Conservation (phyloP, 495 filamentous ascomycete genomes). For the Xanthoparmelia taractica region DNA sequence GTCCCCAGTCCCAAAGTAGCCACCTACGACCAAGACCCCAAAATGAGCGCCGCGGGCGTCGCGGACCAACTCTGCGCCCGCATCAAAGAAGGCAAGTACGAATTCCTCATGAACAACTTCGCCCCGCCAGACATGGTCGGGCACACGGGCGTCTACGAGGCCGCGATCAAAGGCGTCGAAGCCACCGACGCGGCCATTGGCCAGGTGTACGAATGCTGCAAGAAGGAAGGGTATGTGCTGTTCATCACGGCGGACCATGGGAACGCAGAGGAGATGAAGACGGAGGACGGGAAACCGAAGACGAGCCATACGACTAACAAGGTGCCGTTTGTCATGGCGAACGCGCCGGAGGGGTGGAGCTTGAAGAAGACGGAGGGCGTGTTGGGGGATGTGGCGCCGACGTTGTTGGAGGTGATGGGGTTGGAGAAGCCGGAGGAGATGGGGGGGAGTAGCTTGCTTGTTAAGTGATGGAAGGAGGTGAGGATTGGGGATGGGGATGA, state of each 20-base stretch:
- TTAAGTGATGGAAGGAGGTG: conserved; percentile 44
- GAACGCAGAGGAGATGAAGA: conserved; percentile 99
- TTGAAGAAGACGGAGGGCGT: conserved; percentile 81
- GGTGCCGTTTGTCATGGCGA: conserved; percentile 97
- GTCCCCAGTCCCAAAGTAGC: conserved; percentile 68
- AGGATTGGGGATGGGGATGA: neutral
- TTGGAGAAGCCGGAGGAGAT: conserved; percentile 84
- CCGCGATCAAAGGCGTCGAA: conserved; percentile 77
- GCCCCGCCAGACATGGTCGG: conserved; percentile 99
- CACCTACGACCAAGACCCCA: conserved; percentile 94
- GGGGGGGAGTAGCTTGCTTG: conserved; percentile 73
- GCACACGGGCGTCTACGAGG: conserved; percentile 94
- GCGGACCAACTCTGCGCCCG: conserved; percentile 80
- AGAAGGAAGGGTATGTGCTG: conserved; percentile 80
- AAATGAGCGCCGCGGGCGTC: conserved; percentile 88
- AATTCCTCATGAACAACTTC: conserved; percentile 99
- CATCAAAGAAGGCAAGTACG: conserved; percentile 70
- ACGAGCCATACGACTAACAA: conserved; percentile 96
- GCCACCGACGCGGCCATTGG: conserved; percentile 92
- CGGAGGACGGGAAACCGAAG: conserved; percentile 88
- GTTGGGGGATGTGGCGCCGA: conserved; percentile 92
- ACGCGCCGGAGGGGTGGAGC: conserved; percentile 83
- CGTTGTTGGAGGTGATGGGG: conserved; percentile 83
- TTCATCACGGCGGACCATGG: conserved; percentile 96
- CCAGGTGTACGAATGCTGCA: conserved; percentile 83